Base-by-base conservation (phyloP, 257 asterid species). In the Schizonepeta tenuifolia region DNA sequence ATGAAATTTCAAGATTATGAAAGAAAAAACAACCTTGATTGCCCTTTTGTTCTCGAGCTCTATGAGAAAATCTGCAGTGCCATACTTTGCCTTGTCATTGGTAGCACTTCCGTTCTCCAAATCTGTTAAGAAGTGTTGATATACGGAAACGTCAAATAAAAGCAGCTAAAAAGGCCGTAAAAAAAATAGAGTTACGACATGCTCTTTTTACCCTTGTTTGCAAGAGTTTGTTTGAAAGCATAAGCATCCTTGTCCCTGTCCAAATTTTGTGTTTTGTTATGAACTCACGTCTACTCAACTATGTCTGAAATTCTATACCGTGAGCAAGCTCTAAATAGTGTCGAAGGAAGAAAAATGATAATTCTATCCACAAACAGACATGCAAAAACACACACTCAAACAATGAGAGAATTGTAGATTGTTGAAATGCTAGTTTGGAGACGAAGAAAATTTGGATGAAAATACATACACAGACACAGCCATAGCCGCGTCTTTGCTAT, bases 41-140 rank as follows among this genome's bases (percentile, higher is more conserved):
- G 99, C 75, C 63, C 99, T 79, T 59, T 68, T 88, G 26, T 82
- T 88, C 82, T 94, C 99, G 17, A 89, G 91, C 75, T 94, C 92
- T 28, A 94, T 75, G 28, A 94, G 97, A 76, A 82, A 94, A 79
- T 71, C 56, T 4, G 95, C 98, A 2, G 97, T 94, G 50, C 99
- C 99, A 51, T 89, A 84, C 72, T 86, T 84, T 18, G 97, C 82
- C 83, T 85, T 88, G 70, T 74, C 91, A 9, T 24, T 41, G 1
- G 66, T 51, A 21, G 67, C 81, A 80, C 56, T 63, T 33, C 87
- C 95, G 31, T 77, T 79, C 89, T 91, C 97, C 61, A 73, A 36
- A 66, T 86, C 91, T 71, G 65, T 72, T 65, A 13, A 55, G 44
- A 64, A 40, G 63, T 24, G 51, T 18, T 56, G 5, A 47, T 33